Evolutionary conservation across 108 stramenopile genomes (phyloP).

Genomic region (Skeletonema tropicum): DNA sequence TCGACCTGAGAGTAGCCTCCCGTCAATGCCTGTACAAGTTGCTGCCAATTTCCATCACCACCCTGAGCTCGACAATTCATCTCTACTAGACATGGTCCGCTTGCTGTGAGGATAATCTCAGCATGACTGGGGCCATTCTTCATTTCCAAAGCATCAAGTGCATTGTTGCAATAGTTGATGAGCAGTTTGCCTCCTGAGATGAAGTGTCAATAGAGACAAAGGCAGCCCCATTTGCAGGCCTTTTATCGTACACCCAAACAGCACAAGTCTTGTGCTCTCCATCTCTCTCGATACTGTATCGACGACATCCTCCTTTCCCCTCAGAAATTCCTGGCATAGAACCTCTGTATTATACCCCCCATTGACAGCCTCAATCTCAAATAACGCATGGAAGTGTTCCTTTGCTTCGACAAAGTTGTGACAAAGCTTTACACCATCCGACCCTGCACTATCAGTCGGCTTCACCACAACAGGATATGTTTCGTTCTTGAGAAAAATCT

Average conservation of each 20-base stretch:
- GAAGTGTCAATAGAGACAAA: conserved; percentile 85
- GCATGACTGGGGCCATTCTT: conserved; percentile 73
- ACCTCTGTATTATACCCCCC: conserved; percentile 82
- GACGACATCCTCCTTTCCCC: conserved; percentile 91
- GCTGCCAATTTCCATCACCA: conserved; percentile 93
- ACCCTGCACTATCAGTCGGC: conserved; percentile 91
- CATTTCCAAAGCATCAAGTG: conserved; percentile 79
- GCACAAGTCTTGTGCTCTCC: conserved; percentile 89
- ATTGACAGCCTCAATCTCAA: conserved; percentile 85
- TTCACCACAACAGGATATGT: conserved; percentile 91
- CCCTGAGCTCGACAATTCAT: conserved; percentile 87
- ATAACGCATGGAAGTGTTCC: conserved; percentile 86
- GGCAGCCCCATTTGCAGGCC: conserved; percentile 75
- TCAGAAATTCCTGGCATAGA: conserved; percentile 90
- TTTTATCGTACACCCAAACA: conserved; percentile 93
- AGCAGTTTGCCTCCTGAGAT: conserved; percentile 77
- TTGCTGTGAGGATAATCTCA: conserved; percentile 82
- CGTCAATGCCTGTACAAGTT: conserved; percentile 69
- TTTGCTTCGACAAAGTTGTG: conserved; percentile 88
- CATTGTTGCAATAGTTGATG: conserved; percentile 77
- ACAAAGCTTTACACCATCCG: conserved; percentile 94
- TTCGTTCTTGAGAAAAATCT: conserved; percentile 73
- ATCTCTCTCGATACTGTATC: conserved; percentile 81
- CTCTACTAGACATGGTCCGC: conserved; percentile 91
- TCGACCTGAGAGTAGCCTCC: conserved; percentile 91